A percentile compares a stretch with the other conserved stretches of the same genome.
These are phyloP conservation scores for Kwoniella heveanensis DNA, from an alignment of 768 basidiomycete species.

Conservation along the genomic window DNA sequence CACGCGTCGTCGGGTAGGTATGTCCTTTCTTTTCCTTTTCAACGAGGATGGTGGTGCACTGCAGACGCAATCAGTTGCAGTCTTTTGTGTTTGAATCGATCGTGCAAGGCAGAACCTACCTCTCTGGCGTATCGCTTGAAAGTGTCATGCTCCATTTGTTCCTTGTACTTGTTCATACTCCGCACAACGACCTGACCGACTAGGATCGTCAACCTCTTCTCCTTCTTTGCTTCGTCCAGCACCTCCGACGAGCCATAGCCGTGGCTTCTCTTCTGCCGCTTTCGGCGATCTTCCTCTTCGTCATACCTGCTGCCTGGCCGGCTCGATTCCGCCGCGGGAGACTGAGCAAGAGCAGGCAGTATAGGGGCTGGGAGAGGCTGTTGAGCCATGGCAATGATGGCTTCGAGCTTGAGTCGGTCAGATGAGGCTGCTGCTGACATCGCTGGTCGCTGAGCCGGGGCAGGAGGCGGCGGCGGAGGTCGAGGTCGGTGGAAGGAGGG, in stretches of 20 bases:
- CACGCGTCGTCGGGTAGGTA: conserved; percentile 68
- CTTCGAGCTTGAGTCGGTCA: conserved; percentile 48
- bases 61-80: conserved; percentile 1
- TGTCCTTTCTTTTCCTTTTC: conserved; percentile 93
- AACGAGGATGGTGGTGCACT: conserved; percentile 84
- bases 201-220: conserved; percentile 78
- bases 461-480: conserved; percentile 26
- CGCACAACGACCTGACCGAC: conserved; percentile 88
- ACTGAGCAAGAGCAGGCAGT: conserved; percentile 14
- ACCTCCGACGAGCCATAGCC: conserved; percentile 6
- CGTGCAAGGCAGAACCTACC: conserved; percentile 59
- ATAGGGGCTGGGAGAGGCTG: conserved; percentile 31
- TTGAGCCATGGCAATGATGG: conserved; percentile 57
- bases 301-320: conserved; percentile 32
- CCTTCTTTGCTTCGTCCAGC: conserved; percentile 57
- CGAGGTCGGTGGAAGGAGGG: conserved; percentile 37
- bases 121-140: conserved; percentile 97
- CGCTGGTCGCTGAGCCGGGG: conserved; percentile 22
- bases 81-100: not conserved
- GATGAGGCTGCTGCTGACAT: conserved; percentile 15
- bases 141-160: conserved; percentile 68
- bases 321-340: conserved; percentile 33
- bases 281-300: conserved; percentile 59
- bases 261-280: conserved; percentile 51
- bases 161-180: conserved; percentile 84